phyloP scores from a whole-genome alignment of 345 rosid genomes.

The Lepidium didymum region DNA sequence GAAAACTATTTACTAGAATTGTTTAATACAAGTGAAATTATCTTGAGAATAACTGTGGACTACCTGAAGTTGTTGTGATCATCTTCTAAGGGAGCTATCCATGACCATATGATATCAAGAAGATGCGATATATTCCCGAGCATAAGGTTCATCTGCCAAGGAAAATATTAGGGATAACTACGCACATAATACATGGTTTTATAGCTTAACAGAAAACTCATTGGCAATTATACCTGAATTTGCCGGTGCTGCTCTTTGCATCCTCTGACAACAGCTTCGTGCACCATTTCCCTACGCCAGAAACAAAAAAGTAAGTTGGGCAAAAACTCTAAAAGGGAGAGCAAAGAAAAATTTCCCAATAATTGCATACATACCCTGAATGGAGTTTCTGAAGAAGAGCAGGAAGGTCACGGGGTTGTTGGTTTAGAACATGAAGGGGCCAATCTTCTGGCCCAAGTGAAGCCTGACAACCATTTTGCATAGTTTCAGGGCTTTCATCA shows the following conservation, averaged over 20 bases:
- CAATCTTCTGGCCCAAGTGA: conserved; percentile 68
- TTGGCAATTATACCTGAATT: conserved; percentile 54
- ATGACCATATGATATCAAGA: conserved; percentile 89
- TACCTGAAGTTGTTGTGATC: conserved; percentile 73
- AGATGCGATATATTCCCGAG: conserved; percentile 79
- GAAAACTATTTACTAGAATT: background rate
- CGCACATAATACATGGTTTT: background rate
- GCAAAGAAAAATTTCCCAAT: background rate
- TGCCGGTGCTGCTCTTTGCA: conserved; percentile 98
- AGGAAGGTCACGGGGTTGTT: conserved; percentile 83
- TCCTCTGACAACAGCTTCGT: conserved; percentile 75
- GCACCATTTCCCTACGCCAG: conserved; percentile 65
- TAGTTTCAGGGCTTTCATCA: conserved; percentile 60
- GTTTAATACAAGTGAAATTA: background rate
- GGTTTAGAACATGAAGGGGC: conserved; percentile 87
- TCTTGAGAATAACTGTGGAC: background rate
- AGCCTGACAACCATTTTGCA: conserved; percentile 38
- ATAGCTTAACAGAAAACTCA: background rate
- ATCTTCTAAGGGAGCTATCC: conserved; percentile 95
- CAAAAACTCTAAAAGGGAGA: background rate
- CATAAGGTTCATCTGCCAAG: conserved; percentile 88
- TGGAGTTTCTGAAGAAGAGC: conserved; percentile 96
- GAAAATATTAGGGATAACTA: conserved; percentile 16
- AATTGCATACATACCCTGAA: conserved; percentile 54
- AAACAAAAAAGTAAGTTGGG: conserved; percentile 9